Percentiles rank a stretch among this genome's conserved stretches.
Conservation (phyloP, 2,329 filamentous ascomycete species). For the Rutstroemia sp. region DNA sequence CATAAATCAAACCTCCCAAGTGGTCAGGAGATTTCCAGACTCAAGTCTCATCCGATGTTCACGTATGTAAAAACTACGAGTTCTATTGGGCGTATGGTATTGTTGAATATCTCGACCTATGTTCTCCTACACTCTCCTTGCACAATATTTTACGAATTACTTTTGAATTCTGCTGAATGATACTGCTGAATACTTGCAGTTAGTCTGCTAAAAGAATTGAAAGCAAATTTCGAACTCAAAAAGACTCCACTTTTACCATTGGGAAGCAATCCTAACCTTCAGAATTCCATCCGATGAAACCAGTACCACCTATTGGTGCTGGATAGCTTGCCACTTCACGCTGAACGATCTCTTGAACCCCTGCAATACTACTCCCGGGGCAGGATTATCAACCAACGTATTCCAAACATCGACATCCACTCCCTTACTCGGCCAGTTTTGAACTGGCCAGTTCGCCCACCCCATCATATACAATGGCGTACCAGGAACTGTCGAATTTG, state of each 20-base stretch:
- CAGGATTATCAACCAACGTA: neutral
- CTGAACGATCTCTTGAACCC: neutral
- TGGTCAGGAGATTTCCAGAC: no score
- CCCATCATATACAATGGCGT: neutral
- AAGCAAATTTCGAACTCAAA: no score
- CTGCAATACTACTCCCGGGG: neutral
- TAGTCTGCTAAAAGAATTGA: no score
- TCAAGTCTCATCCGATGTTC: no score
- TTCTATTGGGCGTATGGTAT: no score
- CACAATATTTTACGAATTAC: no score
- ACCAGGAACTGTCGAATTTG: neutral
- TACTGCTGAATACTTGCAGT: no score
- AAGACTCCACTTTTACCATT: neutral
- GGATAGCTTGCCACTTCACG: neutral
- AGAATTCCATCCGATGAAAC: neutral
- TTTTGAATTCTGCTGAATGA: no score
- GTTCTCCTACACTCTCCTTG: no score
- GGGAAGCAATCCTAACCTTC: neutral
- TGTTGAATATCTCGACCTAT: no score
- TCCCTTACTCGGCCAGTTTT: neutral
- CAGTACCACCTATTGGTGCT: neutral
- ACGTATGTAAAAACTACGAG: no score
- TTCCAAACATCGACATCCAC: slow-evolving; percentile 3
- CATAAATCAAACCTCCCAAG: no score
- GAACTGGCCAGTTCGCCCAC: slow-evolving; percentile 2